Percentiles rank a stretch among this genome's conserved stretches.
phyloP scores from a whole-genome alignment of 2,329 filamentous ascomycete species.

The Aspergillus fischeri region DNA sequence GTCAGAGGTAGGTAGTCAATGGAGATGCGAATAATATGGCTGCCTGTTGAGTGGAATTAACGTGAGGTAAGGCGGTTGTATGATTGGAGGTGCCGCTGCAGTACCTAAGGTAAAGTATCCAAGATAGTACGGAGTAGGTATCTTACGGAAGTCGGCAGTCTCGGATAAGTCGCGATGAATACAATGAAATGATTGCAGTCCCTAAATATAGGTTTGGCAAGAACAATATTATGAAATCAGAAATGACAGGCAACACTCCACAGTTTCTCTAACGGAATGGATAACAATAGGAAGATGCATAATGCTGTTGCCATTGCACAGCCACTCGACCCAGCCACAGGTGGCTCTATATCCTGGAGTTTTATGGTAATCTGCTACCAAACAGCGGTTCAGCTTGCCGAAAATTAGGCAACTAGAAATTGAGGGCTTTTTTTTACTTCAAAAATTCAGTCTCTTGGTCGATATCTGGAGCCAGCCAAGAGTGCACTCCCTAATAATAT shows the following conservation, averaged over 20 bases:
- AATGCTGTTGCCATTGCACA: neutral
- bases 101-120: neutral
- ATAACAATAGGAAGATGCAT: neutral
- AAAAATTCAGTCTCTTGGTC: neutral
- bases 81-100: neutral
- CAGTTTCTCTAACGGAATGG: neutral
- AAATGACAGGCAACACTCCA: neutral
- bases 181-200: neutral
- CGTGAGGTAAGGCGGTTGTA: neutral
- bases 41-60: neutral
- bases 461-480: neutral
- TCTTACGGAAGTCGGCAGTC: neutral
- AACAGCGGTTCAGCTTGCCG: neutral
- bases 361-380: neutral
- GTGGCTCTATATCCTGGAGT: neutral
- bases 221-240: neutral
- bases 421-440: neutral
- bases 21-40: neutral
- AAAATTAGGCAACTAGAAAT: neutral
- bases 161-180: neutral
- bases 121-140: neutral
- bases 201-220: neutral
- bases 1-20: neutral
- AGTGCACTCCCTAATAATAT: neutral
- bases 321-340: neutral